Conservation (phyloP, 768 basidiomycete genomes). For the Termitomyces sp. region DNA sequence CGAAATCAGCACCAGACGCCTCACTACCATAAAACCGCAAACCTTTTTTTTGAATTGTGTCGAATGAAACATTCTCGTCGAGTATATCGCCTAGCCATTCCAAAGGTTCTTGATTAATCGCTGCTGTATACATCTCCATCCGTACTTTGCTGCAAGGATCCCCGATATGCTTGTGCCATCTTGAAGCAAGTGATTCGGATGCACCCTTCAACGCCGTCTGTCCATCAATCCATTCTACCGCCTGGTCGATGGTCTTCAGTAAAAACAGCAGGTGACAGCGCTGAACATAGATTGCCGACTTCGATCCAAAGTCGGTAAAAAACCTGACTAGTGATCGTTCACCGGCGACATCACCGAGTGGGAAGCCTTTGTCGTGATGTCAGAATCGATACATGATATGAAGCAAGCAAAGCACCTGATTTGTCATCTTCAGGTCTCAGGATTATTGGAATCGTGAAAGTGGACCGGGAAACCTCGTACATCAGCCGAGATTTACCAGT, state of each 20-base stretch:
- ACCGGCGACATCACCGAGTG: not conserved
- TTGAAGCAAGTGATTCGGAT: not conserved
- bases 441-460: constrained; percentile 1
- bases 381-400: not conserved
- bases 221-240: not conserved
- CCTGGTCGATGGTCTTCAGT: not conserved
- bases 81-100: not conserved
- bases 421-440: not conserved
- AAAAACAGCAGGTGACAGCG: not conserved
- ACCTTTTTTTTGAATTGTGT: not conserved
- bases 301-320: not conserved
- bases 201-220: not conserved
- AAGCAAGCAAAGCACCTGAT: not conserved
- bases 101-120: not conserved
- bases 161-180: not conserved
- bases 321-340: not conserved
- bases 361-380: not conserved
- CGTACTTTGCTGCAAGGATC: not conserved
- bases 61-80: not conserved
- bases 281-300: not conserved
- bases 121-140: not conserved
- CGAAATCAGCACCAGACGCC: not conserved
- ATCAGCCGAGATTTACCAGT: constrained; percentile 5
- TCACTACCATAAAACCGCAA: not conserved
- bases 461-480: not conserved